Evolutionary conservation across 129 eudicot species (phyloP), one percentile per base, ranked within the genome.

Genomic region (Rutidosis leptorrhynchoides): DNA sequence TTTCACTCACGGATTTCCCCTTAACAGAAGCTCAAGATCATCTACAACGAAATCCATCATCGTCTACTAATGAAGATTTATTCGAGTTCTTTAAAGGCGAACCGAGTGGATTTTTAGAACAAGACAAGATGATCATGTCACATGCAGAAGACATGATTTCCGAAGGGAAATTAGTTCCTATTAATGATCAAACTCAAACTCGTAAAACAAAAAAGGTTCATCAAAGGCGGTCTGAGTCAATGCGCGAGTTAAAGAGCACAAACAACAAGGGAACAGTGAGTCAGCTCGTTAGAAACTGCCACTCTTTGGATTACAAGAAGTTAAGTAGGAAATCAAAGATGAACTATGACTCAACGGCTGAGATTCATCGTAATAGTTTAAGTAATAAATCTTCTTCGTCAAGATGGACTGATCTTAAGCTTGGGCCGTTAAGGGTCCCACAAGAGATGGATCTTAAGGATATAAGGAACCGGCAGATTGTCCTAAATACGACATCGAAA

Each of bases 91-190:
- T 66, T 45, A 76, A 58, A 6, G 83, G 79, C 63, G 74, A 65
- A n/a, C 74, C 27, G 3, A 74, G 20, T 48, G 45, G 60, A 45
- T 5, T 19, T 33, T 58, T 16, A 3, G 69, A 75, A 60, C 63
- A 73, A 67, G 69, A 51, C 1, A 40, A 16, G 54, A 80, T 85
- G n/a, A n/a, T n/a, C n/a, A n/a, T n/a, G 80, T 80, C 87, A 10
- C 87, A 83, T 48, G 96, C 96, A 43, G 93, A 89, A 59, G 96
- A 89, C 73, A 85, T 89, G 25, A 83, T 89, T 7, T 62, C 64
- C 29, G 67, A 82, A n/a, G 96, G 96, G 28, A 83, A 81, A 37
- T 87, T 89, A 72, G 54, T 85, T 4, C 89, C 93, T 10, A 74
- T 43, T 23, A 69, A 83, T 20, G 67, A 65, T 49, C 78, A 37